Base-by-base conservation (phyloP, 805 yeast genomes). In the Starmera amethionina region DNA sequence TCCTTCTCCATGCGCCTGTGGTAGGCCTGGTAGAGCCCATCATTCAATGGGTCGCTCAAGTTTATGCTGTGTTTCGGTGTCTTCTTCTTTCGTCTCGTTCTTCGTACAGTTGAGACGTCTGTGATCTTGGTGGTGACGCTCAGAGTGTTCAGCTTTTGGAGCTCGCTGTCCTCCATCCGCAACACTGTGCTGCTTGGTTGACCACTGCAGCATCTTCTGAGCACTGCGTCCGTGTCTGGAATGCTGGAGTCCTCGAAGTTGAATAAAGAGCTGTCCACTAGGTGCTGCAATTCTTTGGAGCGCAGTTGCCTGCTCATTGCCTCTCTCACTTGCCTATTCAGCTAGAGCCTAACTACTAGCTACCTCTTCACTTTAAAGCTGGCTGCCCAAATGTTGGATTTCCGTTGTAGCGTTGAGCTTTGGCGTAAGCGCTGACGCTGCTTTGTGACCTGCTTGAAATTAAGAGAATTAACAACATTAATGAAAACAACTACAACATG, bases 1-100 rank as follows among this genome's bases (percentile, higher is more conserved):
- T 78, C 81, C 40, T 74, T 73, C 48, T 73, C 81, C 75, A 79
- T 73, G 19, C 75, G 63, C 33, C 68, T 64, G 57, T 82, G 86
- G 49, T 71, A 72, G 10, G 62, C 44, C 28, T 55, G 50, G 51
- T 62, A 77, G 12, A 64, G 14, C 0, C 51, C 49, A 46, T 75
- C 79, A 1, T 47, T 46, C 33, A 82, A 56, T 1, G 80, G 77
- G 42, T 73, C 79, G 9, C 38, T 25, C 7, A 35, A 33, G 10
- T 32, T 34, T 18, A 10, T 12, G 5, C 30, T 39, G 31, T 37
- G 44, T 45, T 40, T 34, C 9, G 14, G n/a, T 32, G 14, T 25
- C 36, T 9, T 13, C 12, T 10, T 37, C 29, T 16, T 16, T 16
- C 12, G 25, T 16, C 30, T 32, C 22, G 8, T 43, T 35, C 8